Conservation (phyloP, 345 rosid genomes). For the Salix viminalis region DNA sequence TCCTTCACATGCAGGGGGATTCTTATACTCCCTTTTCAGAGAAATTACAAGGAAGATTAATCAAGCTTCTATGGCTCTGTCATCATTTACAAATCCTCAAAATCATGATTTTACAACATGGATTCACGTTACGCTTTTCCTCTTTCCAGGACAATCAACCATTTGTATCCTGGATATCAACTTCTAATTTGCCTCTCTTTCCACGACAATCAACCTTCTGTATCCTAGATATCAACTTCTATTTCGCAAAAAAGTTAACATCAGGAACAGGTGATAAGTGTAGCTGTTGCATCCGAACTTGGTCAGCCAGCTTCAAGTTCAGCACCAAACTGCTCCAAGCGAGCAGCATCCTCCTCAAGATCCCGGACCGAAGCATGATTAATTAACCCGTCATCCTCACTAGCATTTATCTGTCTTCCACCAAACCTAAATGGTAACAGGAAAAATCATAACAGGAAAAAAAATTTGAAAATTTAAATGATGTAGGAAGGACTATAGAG, state of each 20-base stretch:
- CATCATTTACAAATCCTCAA: background rate
- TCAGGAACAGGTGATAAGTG: background rate
- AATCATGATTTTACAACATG: too few relatives aligned
- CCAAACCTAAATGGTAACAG: slow-evolving; percentile 59
- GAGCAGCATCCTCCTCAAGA: slow-evolving; percentile 51
- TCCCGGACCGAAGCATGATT: slow-evolving; percentile 75
- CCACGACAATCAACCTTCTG: background rate
- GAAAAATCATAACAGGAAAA: background rate
- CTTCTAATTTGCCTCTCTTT: background rate
- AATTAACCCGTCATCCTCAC: slow-evolving; percentile 70
- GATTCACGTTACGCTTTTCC: too few relatives aligned
- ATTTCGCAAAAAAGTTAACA: slow-evolving; percentile 11
- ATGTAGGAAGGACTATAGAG: background rate
- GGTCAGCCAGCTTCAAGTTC: slow-evolving; percentile 79
- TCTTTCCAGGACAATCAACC: background rate
- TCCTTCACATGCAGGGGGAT: background rate
- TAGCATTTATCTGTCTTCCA: slow-evolving; percentile 75
- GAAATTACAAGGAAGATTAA: background rate
- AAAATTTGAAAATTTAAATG: background rate
- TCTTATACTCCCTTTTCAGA: too few relatives aligned
- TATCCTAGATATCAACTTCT: background rate
- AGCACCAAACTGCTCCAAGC: slow-evolving; percentile 81
- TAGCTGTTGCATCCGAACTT: background rate
- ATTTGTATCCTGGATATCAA: background rate
- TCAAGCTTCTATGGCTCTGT: background rate